phyloP scores from a whole-genome alignment of 768 basidiomycete genomes.

The Exsudoporus frostii region DNA sequence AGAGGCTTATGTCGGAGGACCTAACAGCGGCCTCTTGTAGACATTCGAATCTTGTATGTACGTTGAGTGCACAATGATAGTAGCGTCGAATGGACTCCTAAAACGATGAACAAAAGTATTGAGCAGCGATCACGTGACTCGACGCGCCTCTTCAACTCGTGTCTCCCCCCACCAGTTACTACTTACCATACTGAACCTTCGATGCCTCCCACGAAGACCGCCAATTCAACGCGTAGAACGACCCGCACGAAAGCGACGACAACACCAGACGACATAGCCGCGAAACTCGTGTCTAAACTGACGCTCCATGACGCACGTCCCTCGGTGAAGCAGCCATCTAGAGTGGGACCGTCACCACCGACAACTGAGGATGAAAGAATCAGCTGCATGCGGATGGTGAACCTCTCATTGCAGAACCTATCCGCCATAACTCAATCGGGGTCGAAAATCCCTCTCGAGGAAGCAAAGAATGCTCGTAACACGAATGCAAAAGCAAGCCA shows the following conservation, averaged over 20 bases:
- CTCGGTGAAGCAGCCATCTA: constrained; percentile 24
- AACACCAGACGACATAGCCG: not conserved
- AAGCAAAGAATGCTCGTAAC: constrained; percentile 23
- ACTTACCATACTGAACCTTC: not conserved
- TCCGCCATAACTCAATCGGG: constrained; percentile 52
- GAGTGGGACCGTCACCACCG: not conserved
- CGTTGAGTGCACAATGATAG: not conserved
- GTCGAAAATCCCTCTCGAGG: constrained; percentile 45
- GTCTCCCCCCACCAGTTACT: no score
- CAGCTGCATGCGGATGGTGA: constrained; percentile 61
- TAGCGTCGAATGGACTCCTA: not conserved
- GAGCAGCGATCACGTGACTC: constrained; percentile 14
- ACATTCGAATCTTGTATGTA: not conserved
- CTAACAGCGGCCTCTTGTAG: constrained; percentile 5
- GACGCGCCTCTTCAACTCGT: constrained; percentile 5
- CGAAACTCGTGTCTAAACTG: constrained; percentile 27
- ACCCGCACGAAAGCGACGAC: constrained; percentile 13
- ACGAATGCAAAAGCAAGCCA: constrained; percentile 31
- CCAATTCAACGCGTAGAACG: constrained; percentile 5
- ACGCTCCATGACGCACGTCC: constrained; percentile 28
- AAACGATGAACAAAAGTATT: not conserved
- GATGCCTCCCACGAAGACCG: constrained; percentile 14
- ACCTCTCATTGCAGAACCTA: constrained; percentile 57
- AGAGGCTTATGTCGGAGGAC: constrained; percentile 4
- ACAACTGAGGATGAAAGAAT: constrained; percentile 37